phyloP scores from a whole-genome alignment of 179 eudicot species.

The Gypsophila paniculata region DNA sequence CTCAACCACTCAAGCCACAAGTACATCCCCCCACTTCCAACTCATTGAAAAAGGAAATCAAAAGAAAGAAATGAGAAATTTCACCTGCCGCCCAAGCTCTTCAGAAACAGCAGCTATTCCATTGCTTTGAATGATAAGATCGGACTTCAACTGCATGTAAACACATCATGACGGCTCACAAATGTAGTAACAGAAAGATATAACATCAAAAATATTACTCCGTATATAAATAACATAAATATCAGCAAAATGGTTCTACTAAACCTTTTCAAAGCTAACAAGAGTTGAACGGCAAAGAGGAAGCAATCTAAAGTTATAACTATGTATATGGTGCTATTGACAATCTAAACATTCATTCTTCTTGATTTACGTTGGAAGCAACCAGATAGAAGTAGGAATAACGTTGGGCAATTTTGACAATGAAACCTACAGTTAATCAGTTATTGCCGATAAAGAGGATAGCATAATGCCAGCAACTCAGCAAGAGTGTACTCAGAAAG shows the following conservation, averaged over 20 bases:
- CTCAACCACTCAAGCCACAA: too few species aligned
- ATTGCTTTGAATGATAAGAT: constrained; percentile 53
- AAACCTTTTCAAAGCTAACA: background rate
- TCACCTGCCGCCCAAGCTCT: constrained; percentile 77
- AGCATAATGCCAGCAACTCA: background rate
- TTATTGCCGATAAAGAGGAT: background rate
- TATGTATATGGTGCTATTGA: background rate
- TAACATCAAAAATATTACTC: background rate
- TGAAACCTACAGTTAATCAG: background rate
- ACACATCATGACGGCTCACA: constrained; percentile 16
- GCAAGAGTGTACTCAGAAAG: background rate
- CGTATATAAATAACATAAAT: background rate
- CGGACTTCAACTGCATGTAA: constrained; percentile 60
- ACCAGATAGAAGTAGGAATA: background rate
- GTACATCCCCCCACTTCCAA: background rate
- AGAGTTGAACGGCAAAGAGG: background rate
- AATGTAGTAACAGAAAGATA: background rate
- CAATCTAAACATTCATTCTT: background rate
- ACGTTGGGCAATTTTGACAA: background rate
- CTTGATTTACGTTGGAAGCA: background rate
- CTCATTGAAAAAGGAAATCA: background rate
- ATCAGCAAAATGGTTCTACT: background rate
- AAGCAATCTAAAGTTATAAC: background rate
- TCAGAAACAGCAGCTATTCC: constrained; percentile 64
- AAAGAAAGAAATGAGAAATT: background rate